A percentile compares a stretch with the other conserved stretches of the same genome.
Evolutionary conservation across 1,139 yeast species (phyloP).

Genomic region (Suhomyces terraborum): DNA sequence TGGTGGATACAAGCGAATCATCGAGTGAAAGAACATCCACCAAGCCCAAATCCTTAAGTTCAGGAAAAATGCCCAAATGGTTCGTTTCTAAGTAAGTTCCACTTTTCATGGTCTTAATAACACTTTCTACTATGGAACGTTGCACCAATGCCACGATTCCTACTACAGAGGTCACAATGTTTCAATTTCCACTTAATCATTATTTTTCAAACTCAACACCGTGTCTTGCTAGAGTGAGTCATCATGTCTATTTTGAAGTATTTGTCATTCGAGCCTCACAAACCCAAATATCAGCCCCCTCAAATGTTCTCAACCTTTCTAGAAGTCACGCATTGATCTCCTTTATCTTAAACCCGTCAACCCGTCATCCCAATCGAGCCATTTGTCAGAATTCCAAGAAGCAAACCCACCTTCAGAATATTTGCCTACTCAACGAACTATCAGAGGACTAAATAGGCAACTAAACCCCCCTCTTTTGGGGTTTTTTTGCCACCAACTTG

Average conservation of each 20-base stretch:
- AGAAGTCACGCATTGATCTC: not conserved
- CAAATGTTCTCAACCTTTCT: not conserved
- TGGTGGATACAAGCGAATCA: not conserved
- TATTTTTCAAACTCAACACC: no score
- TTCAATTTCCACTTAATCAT: no score
- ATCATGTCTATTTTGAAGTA: not conserved
- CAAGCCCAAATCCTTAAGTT: not conserved
- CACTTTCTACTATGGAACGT: no score
- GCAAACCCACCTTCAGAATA: not conserved
- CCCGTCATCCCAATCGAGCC: not conserved
- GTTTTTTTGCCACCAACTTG: constrained; percentile 2
- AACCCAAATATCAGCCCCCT: no score
- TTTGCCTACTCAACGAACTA: not conserved
- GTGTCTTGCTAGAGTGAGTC: not conserved
- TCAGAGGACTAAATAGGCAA: not conserved
- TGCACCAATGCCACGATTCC: no score
- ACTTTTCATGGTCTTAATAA: no score
- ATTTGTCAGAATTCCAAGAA: not conserved
- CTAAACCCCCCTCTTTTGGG: not conserved
- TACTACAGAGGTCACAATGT: no score
- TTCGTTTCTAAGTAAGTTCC: not conserved
- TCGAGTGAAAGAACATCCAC: not conserved
- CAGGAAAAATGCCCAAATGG: not conserved
- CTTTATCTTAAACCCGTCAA: not conserved
- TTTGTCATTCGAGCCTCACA: not conserved